A percentile compares a stretch with the other conserved stretches of the same genome.
Conservation (phyloP, 2,329 filamentous ascomycete species). For the Exophiala lecanii-corni region DNA sequence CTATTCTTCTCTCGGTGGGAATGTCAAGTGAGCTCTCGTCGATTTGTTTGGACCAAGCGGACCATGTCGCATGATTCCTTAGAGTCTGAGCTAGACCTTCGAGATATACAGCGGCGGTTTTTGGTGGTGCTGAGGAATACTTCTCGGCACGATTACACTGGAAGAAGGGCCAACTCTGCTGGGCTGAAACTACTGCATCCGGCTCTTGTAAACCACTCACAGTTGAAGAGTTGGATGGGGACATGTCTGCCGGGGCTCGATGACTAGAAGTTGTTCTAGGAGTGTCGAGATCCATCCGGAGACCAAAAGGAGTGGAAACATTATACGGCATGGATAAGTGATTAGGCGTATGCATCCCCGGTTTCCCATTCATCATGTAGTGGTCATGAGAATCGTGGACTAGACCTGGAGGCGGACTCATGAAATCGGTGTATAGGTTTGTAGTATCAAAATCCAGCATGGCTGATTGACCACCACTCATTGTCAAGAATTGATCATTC, state of each 20-base stretch:
- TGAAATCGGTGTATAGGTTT: conserved; percentile 24
- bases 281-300: conserved; percentile 20
- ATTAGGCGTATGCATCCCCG: conserved; percentile 21
- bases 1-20: conserved; percentile 42
- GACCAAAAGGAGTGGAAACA: conserved; percentile 14
- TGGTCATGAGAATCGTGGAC: conserved; percentile 24
- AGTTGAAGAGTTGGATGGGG: not conserved
- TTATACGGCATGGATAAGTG: conserved; percentile 19
- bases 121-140: conserved; percentile 46
- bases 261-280: conserved; percentile 21
- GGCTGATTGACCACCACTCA: conserved; percentile 18
- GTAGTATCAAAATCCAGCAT: conserved; percentile 26
- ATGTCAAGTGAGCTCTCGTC: conserved; percentile 39
- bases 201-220: conserved; percentile 34
- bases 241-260: conserved; percentile 17
- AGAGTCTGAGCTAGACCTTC: conserved; percentile 49
- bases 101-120: conserved; percentile 48
- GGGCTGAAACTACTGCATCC: conserved; percentile 46
- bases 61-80: conserved; percentile 49
- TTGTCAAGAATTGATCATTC: conserved; percentile 25
- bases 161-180: conserved; percentile 51
- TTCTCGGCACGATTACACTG: conserved; percentile 46
- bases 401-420: conserved; percentile 9
- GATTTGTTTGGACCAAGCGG: conserved; percentile 48
- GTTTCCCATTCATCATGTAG: conserved; percentile 20